Percentiles rank a stretch among this genome's conserved stretches.
phyloP scores from a whole-genome alignment of 2,329 filamentous ascomycete species.

The Thielaviopsis euricoi region DNA sequence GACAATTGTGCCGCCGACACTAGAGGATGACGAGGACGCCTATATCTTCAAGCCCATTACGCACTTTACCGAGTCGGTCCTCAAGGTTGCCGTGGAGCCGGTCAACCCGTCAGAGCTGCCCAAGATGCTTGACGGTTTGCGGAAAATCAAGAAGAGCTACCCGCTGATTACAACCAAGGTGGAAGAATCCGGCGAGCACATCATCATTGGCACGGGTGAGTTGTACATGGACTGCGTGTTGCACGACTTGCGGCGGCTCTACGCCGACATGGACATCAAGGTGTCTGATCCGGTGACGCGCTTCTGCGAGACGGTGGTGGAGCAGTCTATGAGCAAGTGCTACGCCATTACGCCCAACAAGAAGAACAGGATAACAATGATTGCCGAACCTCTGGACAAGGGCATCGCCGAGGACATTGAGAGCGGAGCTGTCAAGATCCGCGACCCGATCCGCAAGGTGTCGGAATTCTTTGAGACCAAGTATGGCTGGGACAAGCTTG shows the following conservation, averaged over 20 bases:
- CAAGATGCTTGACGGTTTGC: conserved; percentile 94
- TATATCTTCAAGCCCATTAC: conserved; percentile 88
- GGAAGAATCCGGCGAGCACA: conserved; percentile 92
- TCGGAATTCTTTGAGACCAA: conserved; percentile 96
- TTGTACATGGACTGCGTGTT: conserved; percentile 99
- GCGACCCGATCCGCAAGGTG: conserved; percentile 79
- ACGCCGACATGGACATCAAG: conserved; percentile 98
- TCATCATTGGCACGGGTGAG: conserved; percentile 87
- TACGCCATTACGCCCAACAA: conserved; percentile 97
- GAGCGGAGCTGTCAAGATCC: conserved; percentile 74
- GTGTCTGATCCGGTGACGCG: conserved; percentile 94
- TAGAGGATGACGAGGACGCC: conserved; percentile 77
- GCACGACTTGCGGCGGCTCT: conserved; percentile 82
- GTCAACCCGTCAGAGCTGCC: conserved; percentile 96
- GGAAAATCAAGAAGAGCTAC: conserved; percentile 96
- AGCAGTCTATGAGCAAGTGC: conserved; percentile 94
- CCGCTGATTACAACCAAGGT: conserved; percentile 92
- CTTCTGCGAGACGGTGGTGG: conserved; percentile 95
- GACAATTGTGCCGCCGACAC: conserved; percentile 64
- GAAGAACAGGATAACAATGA: conserved; percentile 98
- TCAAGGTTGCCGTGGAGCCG: conserved; percentile 94
- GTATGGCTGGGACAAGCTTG: conserved; percentile 91
- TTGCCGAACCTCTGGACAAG: conserved; percentile 87
- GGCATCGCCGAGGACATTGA: conserved; percentile 94
- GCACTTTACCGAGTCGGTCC: conserved; percentile 93